Evolutionary conservation across 2,329 filamentous ascomycete genomes (phyloP).

Genomic region (Herpotrichia juniperi): DNA sequence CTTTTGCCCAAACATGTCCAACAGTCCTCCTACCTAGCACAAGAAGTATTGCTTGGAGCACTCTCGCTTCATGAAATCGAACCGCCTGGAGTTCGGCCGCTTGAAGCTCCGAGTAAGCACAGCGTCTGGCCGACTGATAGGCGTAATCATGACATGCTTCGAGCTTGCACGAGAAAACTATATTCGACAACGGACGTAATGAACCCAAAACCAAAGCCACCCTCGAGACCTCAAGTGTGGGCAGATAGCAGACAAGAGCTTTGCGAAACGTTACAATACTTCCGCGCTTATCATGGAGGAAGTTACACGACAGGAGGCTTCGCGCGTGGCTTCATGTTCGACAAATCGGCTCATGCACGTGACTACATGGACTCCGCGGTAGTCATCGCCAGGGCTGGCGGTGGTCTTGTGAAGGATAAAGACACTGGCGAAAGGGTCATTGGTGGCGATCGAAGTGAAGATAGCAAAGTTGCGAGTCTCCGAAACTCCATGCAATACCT

Average conservation of each 20-base stretch:
- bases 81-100: neutral
- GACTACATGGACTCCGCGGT: constrained; percentile 67
- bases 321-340: constrained; percentile 65
- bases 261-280: constrained; percentile 69
- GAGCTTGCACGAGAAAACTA: constrained; percentile 5
- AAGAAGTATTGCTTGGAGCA: no score
- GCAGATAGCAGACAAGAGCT: constrained; percentile 64
- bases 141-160: constrained; percentile 46
- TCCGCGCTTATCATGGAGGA: constrained; percentile 65
- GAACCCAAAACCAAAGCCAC: constrained; percentile 39
- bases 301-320: constrained; percentile 59
- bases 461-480: constrained; percentile 47
- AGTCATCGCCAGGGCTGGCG: constrained; percentile 68
- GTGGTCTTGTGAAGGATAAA: constrained; percentile 57
- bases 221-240: constrained; percentile 59
- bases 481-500: constrained; percentile 53
- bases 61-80: no score
- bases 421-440: constrained; percentile 54
- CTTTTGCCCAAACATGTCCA: no score
- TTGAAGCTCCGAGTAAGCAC: neutral
- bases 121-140: neutral
- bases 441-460: constrained; percentile 53
- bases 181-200: constrained; percentile 21
- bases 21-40: no score
- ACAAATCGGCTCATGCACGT: constrained; percentile 58